Base-by-base conservation (phyloP, 192 early-diverging fungal species). In the Paraglomus brasilianum region DNA sequence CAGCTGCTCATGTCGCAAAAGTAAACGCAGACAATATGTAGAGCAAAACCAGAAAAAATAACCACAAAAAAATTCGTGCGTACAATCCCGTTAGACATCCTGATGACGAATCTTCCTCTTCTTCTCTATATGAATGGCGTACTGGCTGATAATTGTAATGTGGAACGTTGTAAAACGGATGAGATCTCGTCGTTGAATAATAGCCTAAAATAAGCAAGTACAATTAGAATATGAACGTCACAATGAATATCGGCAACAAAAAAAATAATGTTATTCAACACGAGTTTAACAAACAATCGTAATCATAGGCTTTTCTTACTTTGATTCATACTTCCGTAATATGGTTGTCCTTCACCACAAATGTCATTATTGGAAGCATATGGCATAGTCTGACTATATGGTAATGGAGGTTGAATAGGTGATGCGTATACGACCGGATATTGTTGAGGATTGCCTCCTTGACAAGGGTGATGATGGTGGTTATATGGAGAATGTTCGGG, bases 21-120 rank as follows among this genome's bases (percentile, higher is more conserved):
- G 3, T 5, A 21, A 8, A 8, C 13, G 36, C 13, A 5, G 61
- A 63, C 7, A 46, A 42, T 24, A 63, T 47, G 21, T 46, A 15
- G n/a, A 63, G n/a, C 44, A 63, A 42, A 0, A 63, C 8, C 11
- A 63, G 48, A 22, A 63, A 24, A 21, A 63, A 46, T 47, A 63
- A 11, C 19, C 44, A 11, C 44, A 46, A 46, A 67, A 67, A 21
- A 53, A 49, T 53, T 13, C 38, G 65, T 53, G 51, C 65, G 45
- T 67, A 67, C 65, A 67, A 53, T 67, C 65, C 65, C 51, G 65
- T n/a, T 21, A 67, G 39, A 67, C 65, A 67, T 40, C 51, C 39
- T 5, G 50, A 49, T 39, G 38, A 8, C 39, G 36, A 19, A 39
- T 67, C 50, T 9, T 67, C 65, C 11, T 52, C 65, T 24, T 53